Base-by-base conservation (phyloP, 139 green algal species). In the Prasinococcaceae sp. region DNA sequence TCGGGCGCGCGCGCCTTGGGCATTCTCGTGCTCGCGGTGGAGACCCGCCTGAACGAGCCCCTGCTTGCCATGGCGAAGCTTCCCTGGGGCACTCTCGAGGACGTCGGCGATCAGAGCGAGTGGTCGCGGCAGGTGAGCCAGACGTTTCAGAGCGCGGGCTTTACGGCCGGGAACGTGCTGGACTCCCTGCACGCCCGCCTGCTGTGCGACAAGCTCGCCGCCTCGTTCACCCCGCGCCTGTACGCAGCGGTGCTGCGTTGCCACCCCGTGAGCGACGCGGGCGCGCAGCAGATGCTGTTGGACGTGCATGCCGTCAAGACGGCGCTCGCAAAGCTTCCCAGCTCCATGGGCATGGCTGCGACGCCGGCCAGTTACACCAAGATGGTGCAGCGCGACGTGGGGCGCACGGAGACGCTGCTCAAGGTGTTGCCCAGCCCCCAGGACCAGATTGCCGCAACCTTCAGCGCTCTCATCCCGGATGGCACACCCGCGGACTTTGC, bases 191-290 rank as follows among this genome's bases (percentile, higher is more conserved):
- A n/a, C n/a, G n/a, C n/a, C n/a, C n/a, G n/a, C n/a, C n/a, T n/a
- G n/a, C n/a, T n/a, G n/a, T n/a, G n/a, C n/a, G 86, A 95, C 73
- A 94, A 94, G 80, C 68, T 93, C 69, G 79, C 76, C 23, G 60
- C 77, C 29, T 80, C 78, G 28, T 92, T 97, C 52, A 70, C 84
- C 20, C 81, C 82, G 9, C 72, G 84, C 30, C 76, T 88, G 55
- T 69, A 80, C 3, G 78, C 82, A 20, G 58, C 46, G 3, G 60
- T 79, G 16, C 68, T 78, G 42, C 54, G 56, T 26, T 66, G 50
- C 51, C 58, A 68, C 36, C 38, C 46, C 12, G 55, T 79, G 23
- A 71, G 53, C 16, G 63, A 70, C 8, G 57, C 47, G 2, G 71
- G 71, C 1, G 63, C 58, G 6, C 71, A 79, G 58, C 76, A 86